Conservation (phyloP, 768 basidiomycete genomes). For the Auricularia heimuer region DNA sequence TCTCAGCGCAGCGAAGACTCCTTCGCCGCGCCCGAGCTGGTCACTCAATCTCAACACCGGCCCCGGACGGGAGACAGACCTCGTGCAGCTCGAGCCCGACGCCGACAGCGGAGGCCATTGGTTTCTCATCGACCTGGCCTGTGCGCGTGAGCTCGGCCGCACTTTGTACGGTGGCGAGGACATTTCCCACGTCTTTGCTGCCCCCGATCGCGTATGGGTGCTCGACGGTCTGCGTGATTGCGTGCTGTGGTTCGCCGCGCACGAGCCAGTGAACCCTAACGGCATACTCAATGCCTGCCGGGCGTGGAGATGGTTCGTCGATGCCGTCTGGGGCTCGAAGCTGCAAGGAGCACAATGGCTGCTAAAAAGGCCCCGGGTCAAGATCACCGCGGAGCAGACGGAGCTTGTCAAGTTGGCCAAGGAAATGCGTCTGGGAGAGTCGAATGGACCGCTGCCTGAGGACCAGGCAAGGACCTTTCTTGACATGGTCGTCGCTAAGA, state of each 20-base stretch:
- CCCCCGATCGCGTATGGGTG: not conserved
- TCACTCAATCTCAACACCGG: not conserved
- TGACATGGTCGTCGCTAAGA: not conserved
- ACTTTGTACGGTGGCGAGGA: not conserved
- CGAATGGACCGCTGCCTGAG: not conserved
- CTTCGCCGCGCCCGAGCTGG: not conserved
- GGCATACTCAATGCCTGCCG: not conserved
- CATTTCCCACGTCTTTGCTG: not conserved
- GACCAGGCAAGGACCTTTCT: not conserved
- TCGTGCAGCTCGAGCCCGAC: not conserved
- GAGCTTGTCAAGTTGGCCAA: not conserved
- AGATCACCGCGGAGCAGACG: not conserved
- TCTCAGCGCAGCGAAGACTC: not conserved
- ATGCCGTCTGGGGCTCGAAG: not conserved
- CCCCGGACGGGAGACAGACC: not conserved
- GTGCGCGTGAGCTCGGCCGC: not conserved
- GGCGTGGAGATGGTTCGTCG: not conserved
- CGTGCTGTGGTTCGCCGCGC: not conserved
- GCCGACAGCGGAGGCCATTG: not conserved
- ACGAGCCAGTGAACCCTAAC: not conserved
- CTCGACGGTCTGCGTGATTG: not conserved
- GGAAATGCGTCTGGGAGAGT: not conserved
- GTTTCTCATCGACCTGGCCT: not conserved
- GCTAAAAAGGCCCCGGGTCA: not conserved
- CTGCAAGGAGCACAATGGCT: not conserved